Percentiles rank a stretch among this genome's conserved stretches.
These are phyloP conservation scores for Leccinum sublutescens DNA, from an alignment of 768 basidiomycete genomes.

Conservation along the genomic window DNA sequence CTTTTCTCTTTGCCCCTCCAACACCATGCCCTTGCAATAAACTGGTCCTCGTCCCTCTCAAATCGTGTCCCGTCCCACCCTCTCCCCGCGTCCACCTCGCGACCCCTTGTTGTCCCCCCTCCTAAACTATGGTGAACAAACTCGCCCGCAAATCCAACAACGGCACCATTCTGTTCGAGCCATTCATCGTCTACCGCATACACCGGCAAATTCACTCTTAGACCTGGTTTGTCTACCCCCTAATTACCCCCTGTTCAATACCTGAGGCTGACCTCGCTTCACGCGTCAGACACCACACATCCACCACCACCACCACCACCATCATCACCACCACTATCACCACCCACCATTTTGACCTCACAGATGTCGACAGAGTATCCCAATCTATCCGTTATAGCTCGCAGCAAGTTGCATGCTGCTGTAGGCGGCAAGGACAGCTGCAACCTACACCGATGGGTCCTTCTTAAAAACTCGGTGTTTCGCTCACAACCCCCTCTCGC, in stretches of 20 bases:
- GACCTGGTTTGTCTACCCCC: constrained; percentile 19
- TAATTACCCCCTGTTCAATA: too few species aligned
- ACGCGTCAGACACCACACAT: constrained; percentile 20
- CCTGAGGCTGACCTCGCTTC: constrained; percentile 6
- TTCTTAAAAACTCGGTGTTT: constrained; percentile 81
- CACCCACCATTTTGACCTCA: constrained; percentile 1
- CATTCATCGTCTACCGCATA: constrained; percentile 87
- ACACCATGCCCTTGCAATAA: constrained; percentile 40
- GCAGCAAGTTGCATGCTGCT: constrained; percentile 69
- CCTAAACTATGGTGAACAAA: constrained; percentile 77
- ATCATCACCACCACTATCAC: background rate
- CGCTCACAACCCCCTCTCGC: constrained; percentile 47
- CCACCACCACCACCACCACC: background rate
- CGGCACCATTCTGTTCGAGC: constrained; percentile 86
- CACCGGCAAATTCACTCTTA: constrained; percentile 43
- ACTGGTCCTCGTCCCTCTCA: constrained; percentile 14
- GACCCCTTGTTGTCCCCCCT: constrained; percentile 28
- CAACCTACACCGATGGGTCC: constrained; percentile 84
- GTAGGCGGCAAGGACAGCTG: constrained; percentile 59
- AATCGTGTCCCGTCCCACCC: constrained; percentile 1
- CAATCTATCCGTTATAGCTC: constrained; percentile 62
- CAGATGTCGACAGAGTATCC: constrained; percentile 49
- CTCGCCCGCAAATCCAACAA: constrained; percentile 76
- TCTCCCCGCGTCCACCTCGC: constrained; percentile 24
- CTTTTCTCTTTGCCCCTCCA: constrained; percentile 19